phyloP scores from a whole-genome alignment of 768 basidiomycete species.

The Leccinum rimulosum region DNA sequence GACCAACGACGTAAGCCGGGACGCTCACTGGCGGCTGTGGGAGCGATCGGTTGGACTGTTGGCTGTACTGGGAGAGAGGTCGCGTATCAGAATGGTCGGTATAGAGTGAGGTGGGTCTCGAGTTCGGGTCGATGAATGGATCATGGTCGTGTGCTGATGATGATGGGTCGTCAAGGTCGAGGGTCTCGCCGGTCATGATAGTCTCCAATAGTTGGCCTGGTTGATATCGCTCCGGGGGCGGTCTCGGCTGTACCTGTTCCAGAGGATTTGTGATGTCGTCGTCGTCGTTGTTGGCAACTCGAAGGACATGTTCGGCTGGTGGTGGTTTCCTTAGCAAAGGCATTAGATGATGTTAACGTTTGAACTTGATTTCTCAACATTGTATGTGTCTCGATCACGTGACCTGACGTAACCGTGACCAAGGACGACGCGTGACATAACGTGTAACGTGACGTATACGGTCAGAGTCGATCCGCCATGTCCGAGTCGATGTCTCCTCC shows the following conservation, averaged over 20 bases:
- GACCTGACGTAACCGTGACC: conserved; percentile 22
- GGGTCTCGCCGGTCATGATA: conserved; percentile 63
- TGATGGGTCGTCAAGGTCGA: conserved; percentile 45
- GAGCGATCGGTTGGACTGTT: conserved; percentile 30
- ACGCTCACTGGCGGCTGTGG: conserved; percentile 23
- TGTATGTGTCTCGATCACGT: conserved; percentile 12
- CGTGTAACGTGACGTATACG: conserved; percentile 13
- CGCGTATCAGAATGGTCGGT: conserved; percentile 28
- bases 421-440: conserved; percentile 17
- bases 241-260: conserved; percentile 7
- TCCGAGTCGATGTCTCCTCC: conserved; percentile 38
- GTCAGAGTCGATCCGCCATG: conserved; percentile 27
- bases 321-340: conserved; percentile 21
- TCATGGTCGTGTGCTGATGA: conserved; percentile 32
- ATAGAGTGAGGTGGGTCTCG: conserved; percentile 25
- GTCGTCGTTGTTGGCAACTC: background rate
- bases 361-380: background rate
- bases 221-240: conserved; percentile 43
- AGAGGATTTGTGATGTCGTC: conserved; percentile 9
- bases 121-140: conserved; percentile 27
- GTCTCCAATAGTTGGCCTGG: conserved; percentile 61
- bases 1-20: conserved; percentile 19
- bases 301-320: conserved; percentile 1
- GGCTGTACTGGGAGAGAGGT: conserved; percentile 36
- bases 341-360: background rate